Evolutionary conservation across 2,329 filamentous ascomycete species (phyloP).

Genomic region (Pseudogymnoascus sp.): DNA sequence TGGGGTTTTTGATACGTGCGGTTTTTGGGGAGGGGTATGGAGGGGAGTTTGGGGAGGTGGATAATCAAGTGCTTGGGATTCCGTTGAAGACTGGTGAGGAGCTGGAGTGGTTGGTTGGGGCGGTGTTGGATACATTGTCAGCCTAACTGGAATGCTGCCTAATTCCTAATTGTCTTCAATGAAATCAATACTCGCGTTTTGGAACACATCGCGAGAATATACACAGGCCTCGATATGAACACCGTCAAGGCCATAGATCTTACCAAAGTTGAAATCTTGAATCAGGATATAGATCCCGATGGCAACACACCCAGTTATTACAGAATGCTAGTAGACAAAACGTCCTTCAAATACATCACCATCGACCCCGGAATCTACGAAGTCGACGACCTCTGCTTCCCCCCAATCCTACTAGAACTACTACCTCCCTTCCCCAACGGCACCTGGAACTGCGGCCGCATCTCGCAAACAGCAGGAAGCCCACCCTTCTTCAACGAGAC

Average conservation of each 20-base stretch:
- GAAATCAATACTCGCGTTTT: too few species aligned
- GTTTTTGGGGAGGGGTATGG: conserved; percentile 30
- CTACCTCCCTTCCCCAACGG: conserved; percentile 32
- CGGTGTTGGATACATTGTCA: neutral
- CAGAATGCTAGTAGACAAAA: conserved; percentile 31
- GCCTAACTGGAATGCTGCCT: neutral
- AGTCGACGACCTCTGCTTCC: conserved; percentile 28
- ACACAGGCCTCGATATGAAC: too few species aligned
- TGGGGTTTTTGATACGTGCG: conserved; percentile 26
- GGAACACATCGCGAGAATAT: too few species aligned
- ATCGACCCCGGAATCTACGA: conserved; percentile 30
- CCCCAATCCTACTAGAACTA: conserved; percentile 25
- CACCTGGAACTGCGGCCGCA: conserved; percentile 33
- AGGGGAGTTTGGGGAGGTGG: conserved; percentile 29
- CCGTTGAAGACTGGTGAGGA: conserved; percentile 33
- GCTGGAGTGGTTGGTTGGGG: conserved; percentile 27
- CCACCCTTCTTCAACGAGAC: conserved; percentile 24
- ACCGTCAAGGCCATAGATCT: neutral
- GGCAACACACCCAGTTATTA: conserved; percentile 25
- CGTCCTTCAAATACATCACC: conserved; percentile 34
- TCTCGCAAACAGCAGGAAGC: conserved; percentile 23
- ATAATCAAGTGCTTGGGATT: conserved; percentile 37
- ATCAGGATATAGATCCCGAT: conserved; percentile 9
- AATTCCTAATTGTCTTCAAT: too few species aligned
- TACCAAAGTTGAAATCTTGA: conserved; percentile 10